Evolutionary conservation across 257 asterid species (phyloP), one percentile per base, ranked within the genome.

Genomic region (Striga asiatica): DNA sequence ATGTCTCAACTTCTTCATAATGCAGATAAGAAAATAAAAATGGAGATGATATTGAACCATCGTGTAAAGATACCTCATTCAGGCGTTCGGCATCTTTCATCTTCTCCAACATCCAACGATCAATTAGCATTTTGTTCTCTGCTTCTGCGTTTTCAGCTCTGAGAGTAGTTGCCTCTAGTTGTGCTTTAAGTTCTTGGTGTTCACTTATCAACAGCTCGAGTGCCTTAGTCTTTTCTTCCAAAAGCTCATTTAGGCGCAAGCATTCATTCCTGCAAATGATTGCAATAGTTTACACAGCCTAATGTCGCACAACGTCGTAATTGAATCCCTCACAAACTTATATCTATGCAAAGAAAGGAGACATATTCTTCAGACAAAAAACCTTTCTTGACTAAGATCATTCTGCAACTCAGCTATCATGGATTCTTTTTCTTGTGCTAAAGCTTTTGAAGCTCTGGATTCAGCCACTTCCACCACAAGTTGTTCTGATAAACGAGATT

Each of bases 381-480:
- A 89, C 98, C 98, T 84, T 71, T 92, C 59, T 73, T 82, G 78
- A 58, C 34, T 64, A 61, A 92, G 86, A 66, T 87, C 89, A 58
- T 60, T 77, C 71, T 92, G 84, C 72, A 87, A 74, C 57, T 82
- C 76, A 34, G 72, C 58, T 59, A 92, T 69, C 55, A 55, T 35
- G 51, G 79, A 56, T 68, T 92, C 98, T 69, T 84, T 84, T 80
- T 84, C 97, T 70, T 80, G 88, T 59, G 76, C 31, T 51, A 71
- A 67, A 71, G 84, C 72, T 84, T 92, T 88, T 51, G 81, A 81
- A 64, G 77, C 58, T 76, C 97, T 73, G 64, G 84, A 68, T 65
- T 92, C 98, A n/a, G 98, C 87, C 68, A 92, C 97, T 77, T 84
- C 98, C 66, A 87, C 93, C 63, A 88, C 97, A 51, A 92, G 97